Evolutionary conservation across 331 rosid species (phyloP).

Genomic region (Malus hybrid): DNA sequence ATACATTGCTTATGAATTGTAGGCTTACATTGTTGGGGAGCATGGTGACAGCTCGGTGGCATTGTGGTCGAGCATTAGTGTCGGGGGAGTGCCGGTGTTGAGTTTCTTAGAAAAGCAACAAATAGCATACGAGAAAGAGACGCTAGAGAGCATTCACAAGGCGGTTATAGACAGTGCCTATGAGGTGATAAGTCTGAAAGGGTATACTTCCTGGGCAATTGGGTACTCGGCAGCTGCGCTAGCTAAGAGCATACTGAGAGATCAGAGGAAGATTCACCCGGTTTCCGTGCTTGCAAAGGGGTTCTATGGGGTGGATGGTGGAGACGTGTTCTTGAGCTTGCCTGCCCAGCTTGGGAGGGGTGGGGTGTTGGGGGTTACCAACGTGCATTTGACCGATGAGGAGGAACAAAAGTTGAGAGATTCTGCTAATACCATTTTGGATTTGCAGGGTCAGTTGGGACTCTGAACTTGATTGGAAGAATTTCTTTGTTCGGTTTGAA

Average conservation of each 20-base stretch:
- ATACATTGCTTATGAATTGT: background rate
- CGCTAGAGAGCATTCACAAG: slow-evolving; percentile 64
- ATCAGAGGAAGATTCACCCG: slow-evolving; percentile 82
- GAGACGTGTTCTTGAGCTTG: slow-evolving; percentile 73
- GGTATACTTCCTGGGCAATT: slow-evolving; percentile 94
- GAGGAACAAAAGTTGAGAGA: slow-evolving; percentile 51
- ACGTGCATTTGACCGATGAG: slow-evolving; percentile 55
- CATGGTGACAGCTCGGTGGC: slow-evolving; percentile 99
- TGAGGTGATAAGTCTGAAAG: slow-evolving; percentile 76
- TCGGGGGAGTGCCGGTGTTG: slow-evolving; percentile 86
- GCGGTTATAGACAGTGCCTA: slow-evolving; percentile 57
- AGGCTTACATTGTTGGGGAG: slow-evolving; percentile 91
- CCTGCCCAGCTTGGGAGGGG: slow-evolving; percentile 75
- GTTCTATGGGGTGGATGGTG: slow-evolving; percentile 54
- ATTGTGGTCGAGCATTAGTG: slow-evolving; percentile 85
- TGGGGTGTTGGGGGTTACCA: slow-evolving; percentile 70
- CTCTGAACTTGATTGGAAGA: slow-evolving; percentile 19
- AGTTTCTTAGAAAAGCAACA: slow-evolving; percentile 64
- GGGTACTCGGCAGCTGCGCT: slow-evolving; percentile 77
- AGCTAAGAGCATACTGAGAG: slow-evolving; percentile 51
- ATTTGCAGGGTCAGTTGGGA: slow-evolving; percentile 54
- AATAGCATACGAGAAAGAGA: slow-evolving; percentile 60
- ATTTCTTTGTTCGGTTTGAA: background rate
- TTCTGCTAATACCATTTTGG: slow-evolving; percentile 57
- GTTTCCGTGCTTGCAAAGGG: slow-evolving; percentile 77